Conservation (phyloP, 306 rosid genomes). For the Citrullus colocynthis region DNA sequence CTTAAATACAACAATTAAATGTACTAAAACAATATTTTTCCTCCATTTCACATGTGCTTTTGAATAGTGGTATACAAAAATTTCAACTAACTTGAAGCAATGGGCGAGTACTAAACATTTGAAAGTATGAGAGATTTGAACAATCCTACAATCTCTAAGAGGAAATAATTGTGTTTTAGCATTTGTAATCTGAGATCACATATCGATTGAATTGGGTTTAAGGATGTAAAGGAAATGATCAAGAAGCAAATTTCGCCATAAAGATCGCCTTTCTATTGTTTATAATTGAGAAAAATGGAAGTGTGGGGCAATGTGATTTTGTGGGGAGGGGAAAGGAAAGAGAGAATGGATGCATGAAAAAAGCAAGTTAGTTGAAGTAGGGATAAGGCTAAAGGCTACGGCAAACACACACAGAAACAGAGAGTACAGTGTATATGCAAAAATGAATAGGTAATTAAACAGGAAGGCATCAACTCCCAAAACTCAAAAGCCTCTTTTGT, state of each 20-base stretch:
- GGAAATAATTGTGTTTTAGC: not conserved
- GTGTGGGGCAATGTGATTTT: conserved; percentile 3
- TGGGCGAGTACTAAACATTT: not conserved
- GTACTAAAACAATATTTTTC: not conserved
- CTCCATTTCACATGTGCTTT: not conserved
- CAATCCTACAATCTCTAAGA: not conserved
- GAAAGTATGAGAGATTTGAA: not conserved
- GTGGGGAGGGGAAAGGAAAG: not conserved
- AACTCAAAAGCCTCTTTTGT: not conserved
- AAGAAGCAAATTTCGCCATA: not conserved
- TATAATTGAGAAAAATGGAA: not conserved
- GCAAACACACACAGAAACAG: not conserved
- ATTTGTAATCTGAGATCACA: not conserved
- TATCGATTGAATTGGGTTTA: not conserved
- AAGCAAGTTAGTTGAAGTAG: not conserved
- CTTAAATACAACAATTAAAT: not conserved
- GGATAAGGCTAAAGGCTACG: not conserved
- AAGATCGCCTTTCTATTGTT: not conserved
- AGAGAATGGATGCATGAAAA: not conserved
- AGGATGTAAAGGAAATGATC: not conserved
- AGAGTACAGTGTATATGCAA: not conserved
- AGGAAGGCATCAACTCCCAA: not conserved
- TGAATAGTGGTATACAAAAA: not conserved
- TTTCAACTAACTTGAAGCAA: not conserved
- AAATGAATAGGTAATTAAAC: not conserved